Evolutionary conservation across 129 eudicot genomes (phyloP).

Genomic region (Chrysanthemum makinoi): DNA sequence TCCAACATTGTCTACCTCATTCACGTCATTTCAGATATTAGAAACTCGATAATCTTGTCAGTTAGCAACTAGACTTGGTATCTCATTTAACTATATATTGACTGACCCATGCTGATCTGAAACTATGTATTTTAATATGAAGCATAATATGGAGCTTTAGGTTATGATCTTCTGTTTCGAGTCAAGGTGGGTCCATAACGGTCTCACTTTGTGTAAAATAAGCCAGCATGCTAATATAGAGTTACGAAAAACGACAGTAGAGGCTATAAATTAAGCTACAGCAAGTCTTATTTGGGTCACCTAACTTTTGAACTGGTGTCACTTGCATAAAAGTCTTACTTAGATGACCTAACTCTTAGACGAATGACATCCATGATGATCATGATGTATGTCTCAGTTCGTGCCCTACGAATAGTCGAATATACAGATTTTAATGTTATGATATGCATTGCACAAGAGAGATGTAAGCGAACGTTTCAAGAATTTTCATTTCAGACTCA

Average conservation of each 20-base stretch:
- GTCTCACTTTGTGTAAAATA: not conserved
- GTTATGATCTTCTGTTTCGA: not conserved
- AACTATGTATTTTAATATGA: not conserved
- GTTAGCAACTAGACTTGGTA: not conserved
- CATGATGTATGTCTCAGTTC: not conserved
- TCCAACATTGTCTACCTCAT: not conserved
- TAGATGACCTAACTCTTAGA: too few species aligned
- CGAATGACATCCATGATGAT: too few species aligned
- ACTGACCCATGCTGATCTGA: not conserved
- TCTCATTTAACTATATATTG: not conserved
- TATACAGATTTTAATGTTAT: too few species aligned
- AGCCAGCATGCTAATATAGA: not conserved
- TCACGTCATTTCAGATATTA: not conserved
- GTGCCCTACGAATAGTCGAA: not conserved
- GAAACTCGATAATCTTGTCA: not conserved
- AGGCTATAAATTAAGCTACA: not conserved
- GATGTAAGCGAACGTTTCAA: not conserved
- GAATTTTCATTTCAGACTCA: not conserved
- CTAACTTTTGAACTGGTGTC: not conserved
- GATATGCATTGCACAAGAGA: too few species aligned
- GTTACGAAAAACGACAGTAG: not conserved
- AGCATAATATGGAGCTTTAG: not conserved
- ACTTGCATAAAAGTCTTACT: too few species aligned
- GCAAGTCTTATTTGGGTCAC: not conserved
- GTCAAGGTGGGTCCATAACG: constrained; percentile 2